These are phyloP conservation scores for Barnettozyma salicaria DNA, from an alignment of 805 yeast species.

Conservation along the genomic window DNA sequence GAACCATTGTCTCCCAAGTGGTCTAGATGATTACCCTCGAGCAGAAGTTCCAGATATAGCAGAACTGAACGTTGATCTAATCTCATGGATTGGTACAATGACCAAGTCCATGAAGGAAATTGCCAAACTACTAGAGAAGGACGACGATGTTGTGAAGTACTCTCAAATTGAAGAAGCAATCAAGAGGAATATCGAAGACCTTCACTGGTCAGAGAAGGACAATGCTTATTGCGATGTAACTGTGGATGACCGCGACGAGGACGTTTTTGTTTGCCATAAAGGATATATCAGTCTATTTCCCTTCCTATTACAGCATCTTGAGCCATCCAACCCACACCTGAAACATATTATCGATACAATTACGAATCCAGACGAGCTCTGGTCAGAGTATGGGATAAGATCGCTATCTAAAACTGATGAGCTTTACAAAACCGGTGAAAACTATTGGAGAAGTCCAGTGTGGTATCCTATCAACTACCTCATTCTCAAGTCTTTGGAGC, in stretches of 20 bases:
- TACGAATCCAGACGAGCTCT: constrained; percentile 64
- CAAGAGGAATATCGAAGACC: constrained; percentile 53
- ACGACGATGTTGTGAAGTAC: constrained; percentile 55
- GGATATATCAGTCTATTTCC: constrained; percentile 90
- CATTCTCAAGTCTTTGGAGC: constrained; percentile 58
- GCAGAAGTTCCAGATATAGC: constrained; percentile 75
- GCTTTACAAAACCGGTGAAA: constrained; percentile 69
- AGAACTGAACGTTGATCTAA: constrained; percentile 83
- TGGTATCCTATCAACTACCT: constrained; percentile 92
- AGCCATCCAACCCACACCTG: constrained; percentile 41
- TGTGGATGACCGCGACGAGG: constrained; percentile 67
- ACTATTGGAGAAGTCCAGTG: constrained; percentile 93
- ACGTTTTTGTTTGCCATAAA: constrained; percentile 71
- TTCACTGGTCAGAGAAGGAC: constrained; percentile 75
- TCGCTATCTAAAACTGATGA: constrained; percentile 67
- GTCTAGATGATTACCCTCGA: constrained; percentile 93
- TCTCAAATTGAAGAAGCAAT: constrained; percentile 49
- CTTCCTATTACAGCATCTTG: constrained; percentile 63
- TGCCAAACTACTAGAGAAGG: constrained; percentile 53
- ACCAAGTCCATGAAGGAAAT: constrained; percentile 72
- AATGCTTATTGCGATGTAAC: constrained; percentile 78
- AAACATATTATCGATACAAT: constrained; percentile 49
- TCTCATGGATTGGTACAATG: constrained; percentile 94
- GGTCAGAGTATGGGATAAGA: constrained; percentile 75
- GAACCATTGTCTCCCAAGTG: constrained; percentile 85